Percentiles rank a stretch among this genome's conserved stretches.
phyloP scores from a whole-genome alignment of 129 eudicot species.

The Lactuca sativa region DNA sequence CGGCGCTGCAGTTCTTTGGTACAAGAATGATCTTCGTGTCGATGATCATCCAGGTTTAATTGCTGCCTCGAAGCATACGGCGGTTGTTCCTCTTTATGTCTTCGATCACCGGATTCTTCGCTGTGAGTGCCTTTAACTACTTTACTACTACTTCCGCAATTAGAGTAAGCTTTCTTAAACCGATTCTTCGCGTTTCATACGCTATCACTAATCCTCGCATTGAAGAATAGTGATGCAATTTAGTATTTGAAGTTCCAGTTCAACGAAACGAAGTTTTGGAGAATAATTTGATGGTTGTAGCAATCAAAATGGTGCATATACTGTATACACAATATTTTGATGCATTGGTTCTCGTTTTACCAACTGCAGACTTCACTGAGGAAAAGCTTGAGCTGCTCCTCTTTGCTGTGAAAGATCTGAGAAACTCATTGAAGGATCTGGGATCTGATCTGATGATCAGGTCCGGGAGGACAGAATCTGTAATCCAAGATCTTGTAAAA shows the following conservation, averaged over 20 bases:
- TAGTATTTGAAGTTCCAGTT: neutral
- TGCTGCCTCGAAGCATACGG: constrained; percentile 53
- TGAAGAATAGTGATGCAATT: neutral
- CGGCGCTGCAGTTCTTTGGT: constrained; percentile 70
- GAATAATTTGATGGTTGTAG: constrained; percentile 11
- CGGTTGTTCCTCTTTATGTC: constrained; percentile 68
- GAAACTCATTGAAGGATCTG: constrained; percentile 58
- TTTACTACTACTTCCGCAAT: neutral
- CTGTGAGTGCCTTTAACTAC: constrained; percentile 28
- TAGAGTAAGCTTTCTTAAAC: neutral
- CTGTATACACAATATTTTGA: neutral
- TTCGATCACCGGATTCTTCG: constrained; percentile 88
- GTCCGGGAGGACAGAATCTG: constrained; percentile 68
- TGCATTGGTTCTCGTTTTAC: constrained; percentile 21
- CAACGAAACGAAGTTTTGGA: neutral
- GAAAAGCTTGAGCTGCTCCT: constrained; percentile 76
- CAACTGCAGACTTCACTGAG: constrained; percentile 59
- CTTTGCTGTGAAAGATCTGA: constrained; percentile 74
- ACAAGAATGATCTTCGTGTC: constrained; percentile 77
- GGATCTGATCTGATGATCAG: constrained; percentile 91
- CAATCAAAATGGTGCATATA: constrained; percentile 2
- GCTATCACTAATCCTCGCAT: neutral
- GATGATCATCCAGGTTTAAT: constrained; percentile 87
- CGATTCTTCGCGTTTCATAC: neutral
- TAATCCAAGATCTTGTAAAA: constrained; percentile 60